Evolutionary conservation across 2,329 filamentous ascomycete genomes (phyloP), one percentile per base, ranked within the genome.

Genomic region (Camillea tinctor): DNA sequence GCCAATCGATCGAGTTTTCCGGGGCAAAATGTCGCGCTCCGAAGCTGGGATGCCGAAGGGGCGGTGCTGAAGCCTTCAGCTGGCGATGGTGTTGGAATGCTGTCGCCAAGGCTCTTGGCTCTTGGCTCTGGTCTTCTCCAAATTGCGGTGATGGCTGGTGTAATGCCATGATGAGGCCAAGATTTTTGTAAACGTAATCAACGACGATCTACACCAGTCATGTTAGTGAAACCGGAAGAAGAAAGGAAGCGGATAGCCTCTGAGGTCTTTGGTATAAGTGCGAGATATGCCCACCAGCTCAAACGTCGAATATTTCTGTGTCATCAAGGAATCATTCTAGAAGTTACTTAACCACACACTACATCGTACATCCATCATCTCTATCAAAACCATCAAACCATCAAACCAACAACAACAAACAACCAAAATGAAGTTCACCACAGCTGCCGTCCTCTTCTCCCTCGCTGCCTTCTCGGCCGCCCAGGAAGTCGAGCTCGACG

Each of bases 341-440:
- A 30, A 30, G 7, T n/a, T n/a, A n/a, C n/a, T n/a, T n/a, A n/a
- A n/a, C n/a, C n/a, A n/a, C n/a, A n/a, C n/a, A n/a, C 26, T 30
- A 30, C 6, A 30, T 30, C 26, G 7, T 30, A 11, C 26, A 2
- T 11, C 26, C 26, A 30, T 30, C 26, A 7, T 30, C 26, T 9
- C 7, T 17, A 7, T n/a, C 5, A 44, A 44, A n/a, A 44, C 82
- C 64, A 70, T 82, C 19, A n/a, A 4, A 22, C 19, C 19, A 22
- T 51, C 19, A 1, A 19, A 19, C 53, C 26, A 21, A 44, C 21
- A 13, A 11, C 50, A 22, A 49, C 5, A n/a, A 22, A 51, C 7
- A 24, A 6, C 50, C 21, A 56, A n/a, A n/a, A 56, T 56, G 55
- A 48, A 56, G 55, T 40, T 51, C 55, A 52, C 50, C 15, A 17